A percentile compares a stretch with the other conserved stretches of the same genome.
phyloP scores from a whole-genome alignment of 306 rosid species.

The Gillenia trifoliata region DNA sequence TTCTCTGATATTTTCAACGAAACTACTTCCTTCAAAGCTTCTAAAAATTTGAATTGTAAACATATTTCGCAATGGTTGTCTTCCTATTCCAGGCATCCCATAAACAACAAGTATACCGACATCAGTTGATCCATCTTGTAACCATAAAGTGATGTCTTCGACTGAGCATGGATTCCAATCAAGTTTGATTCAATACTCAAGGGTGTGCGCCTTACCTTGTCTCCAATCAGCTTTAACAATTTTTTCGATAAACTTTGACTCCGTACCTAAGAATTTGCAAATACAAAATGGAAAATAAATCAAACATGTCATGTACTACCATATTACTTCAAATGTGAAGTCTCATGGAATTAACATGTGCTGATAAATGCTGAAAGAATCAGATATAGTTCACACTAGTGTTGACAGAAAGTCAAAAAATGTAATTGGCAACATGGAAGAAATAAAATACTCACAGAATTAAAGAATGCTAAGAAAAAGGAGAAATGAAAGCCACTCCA shows the following conservation, averaged over 20 bases:
- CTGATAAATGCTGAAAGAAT: too few species aligned
- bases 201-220: neutral
- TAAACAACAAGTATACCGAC: neutral
- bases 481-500: neutral
- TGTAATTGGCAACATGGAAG: too few species aligned
- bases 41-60: neutral
- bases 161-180: neutral
- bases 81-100: slow-evolving; percentile 8
- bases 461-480: neutral
- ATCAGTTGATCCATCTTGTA: neutral
- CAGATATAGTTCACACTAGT: too few species aligned
- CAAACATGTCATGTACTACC: neutral
- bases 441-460: too few species aligned
- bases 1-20: slow-evolving; percentile 2
- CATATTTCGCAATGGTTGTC: neutral
- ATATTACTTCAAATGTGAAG: too few species aligned
- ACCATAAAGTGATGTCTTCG: neutral
- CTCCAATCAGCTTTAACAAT: neutral
- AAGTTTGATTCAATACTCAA: neutral
- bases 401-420: too few species aligned
- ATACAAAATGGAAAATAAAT: neutral
- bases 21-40: neutral
- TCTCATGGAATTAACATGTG: neutral
- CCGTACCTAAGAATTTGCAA: neutral
- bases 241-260: neutral